Base-by-base conservation (phyloP, 2,329 filamentous ascomycete species). In the Colletotrichum sp. region DNA sequence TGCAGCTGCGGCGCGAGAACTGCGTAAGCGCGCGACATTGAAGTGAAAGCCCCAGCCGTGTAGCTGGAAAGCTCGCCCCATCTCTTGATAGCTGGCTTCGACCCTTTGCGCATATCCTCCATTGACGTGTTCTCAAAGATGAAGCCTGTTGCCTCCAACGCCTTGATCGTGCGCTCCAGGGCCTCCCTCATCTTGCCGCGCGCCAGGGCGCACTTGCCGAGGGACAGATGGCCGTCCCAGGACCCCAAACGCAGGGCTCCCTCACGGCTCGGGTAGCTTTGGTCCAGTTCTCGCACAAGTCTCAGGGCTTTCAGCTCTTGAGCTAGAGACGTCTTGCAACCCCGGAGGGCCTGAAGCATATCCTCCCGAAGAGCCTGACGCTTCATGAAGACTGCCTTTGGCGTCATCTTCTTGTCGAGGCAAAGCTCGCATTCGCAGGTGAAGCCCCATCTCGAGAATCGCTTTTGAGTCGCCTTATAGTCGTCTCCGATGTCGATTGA, bases 341-440 rank as follows among this genome's bases (percentile, higher is more conserved):
- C n/a, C 5, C 6, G 30, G 12, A 70, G 32, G 3, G 16, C 21
- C 5, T 18, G 12, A 7, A 32, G 1, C 8, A 69, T 12, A 8
- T 62, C 9, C 8, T 24, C 13, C 5, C 52, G 6, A 2, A 83
- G 32, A 1, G 8, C 15, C 15, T 71, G 72, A 1, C 83, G 81
- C 26, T 60, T 77, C 7, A 72, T 10, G 6, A 83, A 6, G 1
- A 63, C 65, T 1, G 36, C 28, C 1, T 44, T 36, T 0, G 80
- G 24, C 0, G 82, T 83, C 0, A 67, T 69, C 28, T 81, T 81
- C 65, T 77, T 79, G 8, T 80, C 79, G 2, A 77, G 71, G 66
- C 88, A 89, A 1, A 87, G 77, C 6, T 78, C 78, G 34, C 88
- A 90, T 2, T 69, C 69, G 69, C 88, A 90, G 3, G 21, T 73